These are phyloP conservation scores for Epichloe sylvatica DNA, from an alignment of 2,329 filamentous ascomycete species.

Conservation along the genomic window DNA sequence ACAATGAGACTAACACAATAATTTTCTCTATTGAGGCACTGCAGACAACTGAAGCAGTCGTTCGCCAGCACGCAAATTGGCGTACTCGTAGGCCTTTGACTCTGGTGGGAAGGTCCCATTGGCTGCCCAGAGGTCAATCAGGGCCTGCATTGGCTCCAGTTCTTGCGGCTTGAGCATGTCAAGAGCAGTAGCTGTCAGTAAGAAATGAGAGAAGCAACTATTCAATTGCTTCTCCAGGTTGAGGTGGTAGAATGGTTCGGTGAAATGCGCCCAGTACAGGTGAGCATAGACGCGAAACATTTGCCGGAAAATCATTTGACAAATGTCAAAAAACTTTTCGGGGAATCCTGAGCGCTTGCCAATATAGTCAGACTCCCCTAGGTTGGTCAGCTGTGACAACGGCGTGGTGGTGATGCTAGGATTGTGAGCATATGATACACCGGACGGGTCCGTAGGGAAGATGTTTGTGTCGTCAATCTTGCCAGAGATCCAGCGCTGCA, in stretches of 20 bases:
- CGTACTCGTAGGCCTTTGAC: constrained; percentile 52
- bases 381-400: constrained; percentile 47
- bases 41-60: constrained; percentile 38
- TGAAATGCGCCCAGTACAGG: constrained; percentile 92
- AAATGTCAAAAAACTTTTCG: constrained; percentile 74
- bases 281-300: constrained; percentile 99
- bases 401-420: constrained; percentile 44
- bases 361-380: constrained; percentile 61
- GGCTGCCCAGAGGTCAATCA: constrained; percentile 83
- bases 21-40: constrained; percentile 14
- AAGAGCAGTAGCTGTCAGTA: constrained; percentile 65
- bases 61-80: constrained; percentile 47
- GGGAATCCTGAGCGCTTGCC: constrained; percentile 91
- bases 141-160: constrained; percentile 86
- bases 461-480: constrained; percentile 84
- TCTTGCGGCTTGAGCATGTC: constrained; percentile 80
- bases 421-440: constrained; percentile 51
- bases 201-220: constrained; percentile 77
- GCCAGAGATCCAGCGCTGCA: constrained; percentile 93
- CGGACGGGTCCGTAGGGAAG: constrained; percentile 75
- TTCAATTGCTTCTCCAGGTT: constrained; percentile 71
- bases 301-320: constrained; percentile 88
- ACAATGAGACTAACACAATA: background rate
- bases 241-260: constrained; percentile 70
- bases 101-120: constrained; percentile 77